phyloP scores from a whole-genome alignment of 164 flowering plant genomes.

The Santalum album region DNA sequence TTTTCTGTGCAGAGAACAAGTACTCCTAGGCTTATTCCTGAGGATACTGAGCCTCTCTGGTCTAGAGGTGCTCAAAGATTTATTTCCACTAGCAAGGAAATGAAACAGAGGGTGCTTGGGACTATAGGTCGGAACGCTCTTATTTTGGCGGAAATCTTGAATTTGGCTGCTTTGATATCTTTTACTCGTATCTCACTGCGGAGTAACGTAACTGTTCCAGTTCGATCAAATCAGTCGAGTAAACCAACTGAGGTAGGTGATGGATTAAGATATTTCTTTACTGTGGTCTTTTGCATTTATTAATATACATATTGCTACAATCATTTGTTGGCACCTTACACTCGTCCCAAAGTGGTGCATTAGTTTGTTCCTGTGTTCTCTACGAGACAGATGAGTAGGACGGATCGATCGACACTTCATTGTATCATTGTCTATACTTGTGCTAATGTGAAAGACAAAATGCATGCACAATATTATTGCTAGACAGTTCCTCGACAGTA shows the following conservation, averaged over 20 bases:
- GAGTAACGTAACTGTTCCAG: slow-evolving; percentile 28
- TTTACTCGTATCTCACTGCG: slow-evolving; percentile 58
- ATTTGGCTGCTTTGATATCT: slow-evolving; percentile 64
- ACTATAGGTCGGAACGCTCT: slow-evolving; percentile 23
- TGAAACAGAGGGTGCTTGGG: slow-evolving; percentile 32
- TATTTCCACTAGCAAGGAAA: slow-evolving; percentile 32
- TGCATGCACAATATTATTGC: too few species aligned
- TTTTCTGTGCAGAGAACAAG: slow-evolving; percentile 43
- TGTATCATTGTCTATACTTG: too few species aligned
- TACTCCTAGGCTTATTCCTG: slow-evolving; percentile 76
- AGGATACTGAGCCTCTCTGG: slow-evolving; percentile 56
- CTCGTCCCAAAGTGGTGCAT: too few species aligned
- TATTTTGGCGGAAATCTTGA: slow-evolving; percentile 50
- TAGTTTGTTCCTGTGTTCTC: too few species aligned
- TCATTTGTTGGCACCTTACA: neutral
- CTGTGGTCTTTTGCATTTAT: neutral
- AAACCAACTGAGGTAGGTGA: slow-evolving; percentile 24
- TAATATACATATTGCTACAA: neutral
- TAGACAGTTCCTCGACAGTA: too few species aligned
- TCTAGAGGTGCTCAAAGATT: slow-evolving; percentile 37
- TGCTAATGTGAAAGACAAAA: too few species aligned
- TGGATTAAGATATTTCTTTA: neutral
- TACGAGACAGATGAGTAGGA: too few species aligned
- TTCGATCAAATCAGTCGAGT: slow-evolving; percentile 18
- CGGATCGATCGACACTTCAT: too few species aligned